Conservation (phyloP, 1,139 yeast genomes). For the Kodamaea sp. region DNA sequence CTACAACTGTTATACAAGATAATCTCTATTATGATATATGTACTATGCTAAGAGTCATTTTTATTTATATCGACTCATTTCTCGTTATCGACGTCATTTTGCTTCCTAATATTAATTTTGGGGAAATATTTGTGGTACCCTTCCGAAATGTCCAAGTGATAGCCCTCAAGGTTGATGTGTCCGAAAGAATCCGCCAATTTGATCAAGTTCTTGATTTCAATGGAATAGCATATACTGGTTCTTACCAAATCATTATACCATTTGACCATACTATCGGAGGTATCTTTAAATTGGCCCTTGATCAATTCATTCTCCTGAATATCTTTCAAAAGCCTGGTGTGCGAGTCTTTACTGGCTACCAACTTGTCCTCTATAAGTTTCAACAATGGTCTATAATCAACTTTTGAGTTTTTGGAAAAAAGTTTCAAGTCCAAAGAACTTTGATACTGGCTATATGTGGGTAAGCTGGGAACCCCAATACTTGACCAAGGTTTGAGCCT, state of each 20-base stretch:
- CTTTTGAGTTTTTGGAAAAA: conserved; percentile 6
- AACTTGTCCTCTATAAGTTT: conserved; percentile 12
- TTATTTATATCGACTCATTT: too few relatives aligned
- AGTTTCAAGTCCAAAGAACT: conserved; percentile 17
- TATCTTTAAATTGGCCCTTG: conserved; percentile 17
- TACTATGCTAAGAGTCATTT: background rate
- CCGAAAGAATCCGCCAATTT: conserved; percentile 11
- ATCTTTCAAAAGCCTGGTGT: conserved; percentile 10
- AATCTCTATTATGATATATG: background rate
- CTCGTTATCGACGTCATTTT: too few relatives aligned
- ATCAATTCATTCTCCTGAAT: conserved; percentile 13
- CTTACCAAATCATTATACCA: conserved; percentile 30
- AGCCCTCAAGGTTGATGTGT: conserved; percentile 9
- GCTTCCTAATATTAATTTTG: conserved; percentile 17
- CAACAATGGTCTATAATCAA: conserved; percentile 11
- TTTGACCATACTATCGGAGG: conserved; percentile 16
- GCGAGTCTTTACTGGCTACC: conserved; percentile 10
- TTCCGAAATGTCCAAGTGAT: conserved; percentile 18
- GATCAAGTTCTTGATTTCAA: conserved; percentile 19
- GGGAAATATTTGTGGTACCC: conserved; percentile 48
- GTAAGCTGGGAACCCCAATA: conserved; percentile 75
- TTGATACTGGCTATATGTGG: conserved; percentile 43
- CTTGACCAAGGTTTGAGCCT: conserved; percentile 83
- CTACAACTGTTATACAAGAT: too few relatives aligned
- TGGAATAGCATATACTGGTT: conserved; percentile 24